Evolutionary conservation across 1,139 yeast species (phyloP).

Genomic region (Kodamaea plutei): DNA sequence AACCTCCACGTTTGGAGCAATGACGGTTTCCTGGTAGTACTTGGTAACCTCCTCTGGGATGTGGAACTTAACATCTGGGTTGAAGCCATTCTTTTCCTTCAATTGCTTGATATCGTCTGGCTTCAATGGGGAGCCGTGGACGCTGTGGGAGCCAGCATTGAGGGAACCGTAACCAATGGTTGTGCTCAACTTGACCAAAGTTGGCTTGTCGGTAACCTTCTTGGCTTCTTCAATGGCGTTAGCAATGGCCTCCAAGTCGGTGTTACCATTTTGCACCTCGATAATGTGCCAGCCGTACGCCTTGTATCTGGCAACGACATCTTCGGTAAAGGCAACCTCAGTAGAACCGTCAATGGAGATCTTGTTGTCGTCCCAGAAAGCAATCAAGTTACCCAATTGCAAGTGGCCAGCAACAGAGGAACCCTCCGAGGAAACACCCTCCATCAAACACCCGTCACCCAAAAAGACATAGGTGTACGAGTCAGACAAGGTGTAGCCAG

Average conservation of each 20-base stretch:
- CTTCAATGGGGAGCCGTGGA: conserved; percentile 97
- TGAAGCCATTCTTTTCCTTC: conserved; percentile 81
- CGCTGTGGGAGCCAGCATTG: conserved; percentile 82
- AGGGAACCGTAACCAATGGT: conserved; percentile 94
- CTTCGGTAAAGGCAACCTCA: conserved; percentile 89
- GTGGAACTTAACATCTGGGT: conserved; percentile 75
- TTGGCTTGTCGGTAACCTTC: conserved; percentile 71
- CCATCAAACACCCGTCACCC: conserved; percentile 99
- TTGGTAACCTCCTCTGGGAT: conserved; percentile 85
- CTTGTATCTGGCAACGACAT: conserved; percentile 79
- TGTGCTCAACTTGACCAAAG: conserved; percentile 84
- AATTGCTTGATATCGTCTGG: conserved; percentile 88
- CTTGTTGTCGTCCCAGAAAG: conserved; percentile 95
- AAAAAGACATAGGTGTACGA: conserved; percentile 74
- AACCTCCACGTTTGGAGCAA: conserved; percentile 48
- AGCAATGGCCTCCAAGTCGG: conserved; percentile 67
- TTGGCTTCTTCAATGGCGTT: conserved; percentile 74
- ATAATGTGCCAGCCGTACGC: conserved; percentile 94
- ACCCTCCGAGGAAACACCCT: conserved; percentile 96
- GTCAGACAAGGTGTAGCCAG: conserved; percentile 67
- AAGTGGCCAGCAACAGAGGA: conserved; percentile 95
- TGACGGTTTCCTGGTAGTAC: conserved; percentile 55
- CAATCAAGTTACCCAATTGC: conserved; percentile 89
- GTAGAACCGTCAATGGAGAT: conserved; percentile 97
- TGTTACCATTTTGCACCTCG: conserved; percentile 77